Base-by-base conservation (phyloP, 2,329 filamentous ascomycete species). In the Balansia obtecta region DNA sequence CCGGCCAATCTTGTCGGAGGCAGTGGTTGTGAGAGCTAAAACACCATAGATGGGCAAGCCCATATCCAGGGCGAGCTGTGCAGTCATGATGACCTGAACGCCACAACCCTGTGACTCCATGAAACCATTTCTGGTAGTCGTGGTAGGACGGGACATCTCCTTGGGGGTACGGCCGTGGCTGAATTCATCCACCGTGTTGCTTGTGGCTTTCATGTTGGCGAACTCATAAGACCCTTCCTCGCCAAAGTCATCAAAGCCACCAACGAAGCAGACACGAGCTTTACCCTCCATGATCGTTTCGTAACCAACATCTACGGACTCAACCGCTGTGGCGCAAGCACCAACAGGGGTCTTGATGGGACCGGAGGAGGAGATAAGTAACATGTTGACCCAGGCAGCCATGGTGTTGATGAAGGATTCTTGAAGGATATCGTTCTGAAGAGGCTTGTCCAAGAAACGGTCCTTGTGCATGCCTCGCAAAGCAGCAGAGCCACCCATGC, bases 361-460 rank as follows among this genome's bases (percentile, higher is more conserved):
- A 58, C 93, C 93, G 48, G 93, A 97, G 5, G 93, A 97, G 4
- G 93, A 98, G 56, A 98, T 75, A 56, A 98, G 76, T 71, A 98
- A 75, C 93, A 98, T 98, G 76, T 98, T 98, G 52, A 98, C 90
- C 93, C 93, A 98, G 15, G 93, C 93, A 60, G 88, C 85, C 91
- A 98, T 98, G 50, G 93, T 98, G 77, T 98, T 98, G 79, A 98
- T 97, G 77, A 98, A 98, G 12, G 93, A 97, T 71, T 98, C 93
- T 66, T 98, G 94, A 13, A 98, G 79, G 65, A 98, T 96, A 65
- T 98, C 93, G 72, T 97, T 98, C 71, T 98, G 94, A 46, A 98
- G 80, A 50, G 91, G 93, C 74, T 90, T 93, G 73, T 98, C 93
- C 55, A 97, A 78, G 81, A 85, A 97, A 53, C 93, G 86, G 68